Evolutionary conservation across 192 early-diverging fungal genomes (phyloP), one percentile per base, ranked within the genome.

Genomic region (Rhizoclosmatium globosum): DNA sequence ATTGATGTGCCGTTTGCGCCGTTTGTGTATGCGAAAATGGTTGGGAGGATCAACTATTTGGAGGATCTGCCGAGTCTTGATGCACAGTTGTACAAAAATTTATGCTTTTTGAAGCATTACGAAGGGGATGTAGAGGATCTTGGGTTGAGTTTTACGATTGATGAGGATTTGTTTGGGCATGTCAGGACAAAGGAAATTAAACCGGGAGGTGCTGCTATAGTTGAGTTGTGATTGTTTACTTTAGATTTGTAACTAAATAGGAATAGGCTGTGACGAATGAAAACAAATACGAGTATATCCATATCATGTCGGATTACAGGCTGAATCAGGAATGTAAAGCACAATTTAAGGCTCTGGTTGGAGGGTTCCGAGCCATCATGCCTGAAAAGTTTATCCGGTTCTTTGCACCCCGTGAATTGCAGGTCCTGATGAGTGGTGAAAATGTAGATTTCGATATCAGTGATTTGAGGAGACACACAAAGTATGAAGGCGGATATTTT

Each of bases 1-100:
- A 89, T 87, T 74, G 86, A 87, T 70, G 78, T 88, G 21, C 86
- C 86, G 15, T 87, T 87, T 59, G 86, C 87, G 31, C 48, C 71
- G 19, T 87, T 87, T 74, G 65, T 87, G 4, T 88, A 88, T 64
- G 66, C 86, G 23, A 87, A 87, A 79, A 47, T 88, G 62, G 71
- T 87, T 2, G 81, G 81, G 4, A 9, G 72, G 53, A 74, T 74
- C n/a, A 87, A 79, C 58, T 68, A 61, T 65, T 73, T 86, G 13
- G 85, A 86, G n/a, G 85, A 86, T 72, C 48, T 86, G 53, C 83
- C 85, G 7, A 85, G 85, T 2, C 58, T 86, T 38, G 85, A 86
- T 78, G 68, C 65, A 23, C 53, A 84, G 47, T 82, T 86, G 2
- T 87, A 87, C 66, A 84, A 87, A 45, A 87, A 88, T 59, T 74